Evolutionary conservation across 2,329 filamentous ascomycete genomes (phyloP), one percentile per base, ranked within the genome.

Genomic region (Sarocladiaceae sp.): DNA sequence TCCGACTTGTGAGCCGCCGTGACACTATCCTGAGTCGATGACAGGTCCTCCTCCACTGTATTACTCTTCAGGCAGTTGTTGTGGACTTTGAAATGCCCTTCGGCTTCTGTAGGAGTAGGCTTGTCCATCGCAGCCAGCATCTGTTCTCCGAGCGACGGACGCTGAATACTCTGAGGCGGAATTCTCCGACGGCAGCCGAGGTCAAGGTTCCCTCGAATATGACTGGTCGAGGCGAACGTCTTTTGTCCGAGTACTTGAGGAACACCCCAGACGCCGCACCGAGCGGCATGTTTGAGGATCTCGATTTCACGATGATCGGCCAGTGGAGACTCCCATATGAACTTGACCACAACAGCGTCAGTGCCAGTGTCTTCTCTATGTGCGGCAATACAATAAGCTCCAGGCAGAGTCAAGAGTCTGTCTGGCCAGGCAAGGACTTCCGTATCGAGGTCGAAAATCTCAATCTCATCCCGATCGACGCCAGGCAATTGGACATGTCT

Each of bases 401-500:
- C 44, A 12, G 44, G 44, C 4, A 18, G 10, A 8, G 44, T 48
- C 13, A 48, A 15, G 15, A 48, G 44, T 5, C 15, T 48, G 3
- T 17, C 44, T 12, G 44, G 44, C 44, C 44, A 33, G 4, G 44
- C 44, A 20, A 48, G 22, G 4, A n/a, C n/a, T n/a, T n/a, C n/a
- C n/a, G n/a, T n/a, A n/a, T n/a, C n/a, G n/a, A n/a, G n/a, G n/a
- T n/a, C n/a, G n/a, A n/a, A n/a, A n/a, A n/a, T 33, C 15, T 33
- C 26, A 17, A 50, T 48, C 18, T 49, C 44, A 15, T 46, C 23
- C 26, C 37, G 37, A 31, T 50, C 33, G 8, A 26, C 31, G 11
- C 12, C 25, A 4, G 53, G 35, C n/a, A 52, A 12, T 4, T 47
- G 44, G n/a, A 56, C 40, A 23, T 54, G 37, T 6, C 33, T 51